Base-by-base conservation (phyloP, 2,329 filamentous ascomycete genomes). In the Didymosphaeria variabile region DNA sequence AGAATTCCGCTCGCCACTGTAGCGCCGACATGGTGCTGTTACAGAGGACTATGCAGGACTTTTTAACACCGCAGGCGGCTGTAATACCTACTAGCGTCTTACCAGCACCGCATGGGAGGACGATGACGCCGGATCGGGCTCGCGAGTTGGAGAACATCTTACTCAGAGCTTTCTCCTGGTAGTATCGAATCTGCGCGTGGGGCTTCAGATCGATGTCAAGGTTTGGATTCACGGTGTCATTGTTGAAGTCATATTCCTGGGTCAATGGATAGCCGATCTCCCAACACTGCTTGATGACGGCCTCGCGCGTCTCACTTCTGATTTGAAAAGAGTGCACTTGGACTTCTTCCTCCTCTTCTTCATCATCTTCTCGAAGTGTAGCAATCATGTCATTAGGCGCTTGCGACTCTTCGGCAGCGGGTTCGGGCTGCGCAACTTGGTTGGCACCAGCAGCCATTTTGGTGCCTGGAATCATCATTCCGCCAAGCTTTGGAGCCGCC, bases 131-230 rank as follows among this genome's bases (percentile, higher is more conserved):
- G 78, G 93, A 97, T 82, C 97, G 95, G 15, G 95, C 95, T 79
- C 95, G 90, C 53, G 94, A 94, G 74, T 99, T 99, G 74, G 95
- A 94, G 77, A 99, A 99, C 95, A 99, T 99, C 79, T 99, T 99
- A 82, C 92, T 97, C 10, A 99, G 83, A 67, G 93, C 97, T 81
- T 97, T 97, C 79, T 99, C 95, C 77, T 99, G 95, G 71, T 99
- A 99, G 82, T 87, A 90, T 76, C 94, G 89, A 75, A 98, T 98
- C 72, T 94, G 91, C 0, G 94, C 94, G 59, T 90, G 90, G 0
- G 94, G 94, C 70, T 91, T 91, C 52, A 98, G 83, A 76, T 98
- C 94, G 69, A 99, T 99, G 59, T 98, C 93, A 38, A 99, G 83
- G 54, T 92, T 97, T 0, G 94, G 88, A 72, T 98, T 99, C 68